Conservation (phyloP, 192 early-diverging fungal genomes). For the Coemansia sp. region DNA sequence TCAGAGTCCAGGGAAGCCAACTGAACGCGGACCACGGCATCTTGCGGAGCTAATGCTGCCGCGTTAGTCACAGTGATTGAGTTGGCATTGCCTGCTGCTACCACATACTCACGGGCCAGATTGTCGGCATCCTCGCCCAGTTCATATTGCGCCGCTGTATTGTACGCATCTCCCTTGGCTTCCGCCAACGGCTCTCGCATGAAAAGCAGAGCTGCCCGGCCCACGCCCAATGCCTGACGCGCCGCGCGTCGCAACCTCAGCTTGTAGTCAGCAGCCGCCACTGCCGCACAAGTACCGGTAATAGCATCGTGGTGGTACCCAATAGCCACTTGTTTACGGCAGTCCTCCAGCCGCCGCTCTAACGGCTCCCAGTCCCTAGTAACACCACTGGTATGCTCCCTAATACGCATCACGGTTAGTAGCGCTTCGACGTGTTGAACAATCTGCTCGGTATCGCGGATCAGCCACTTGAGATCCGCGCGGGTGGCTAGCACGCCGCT, state of each 20-base stretch:
- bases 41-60: slow-evolving; percentile 18
- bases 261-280: slow-evolving; percentile 32
- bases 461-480: slow-evolving; percentile 40
- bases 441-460: slow-evolving; percentile 40
- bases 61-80: slow-evolving; percentile 36
- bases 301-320: slow-evolving; percentile 56
- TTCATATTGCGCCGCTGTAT: neutral
- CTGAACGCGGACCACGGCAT: slow-evolving; percentile 36
- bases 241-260: slow-evolving; percentile 22
- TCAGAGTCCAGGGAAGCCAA: slow-evolving; percentile 15
- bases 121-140: neutral
- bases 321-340: slow-evolving; percentile 52
- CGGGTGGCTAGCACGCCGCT: slow-evolving; percentile 44
- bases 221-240: slow-evolving; percentile 21
- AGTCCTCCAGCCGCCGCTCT: slow-evolving; percentile 33
- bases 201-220: slow-evolving; percentile 4
- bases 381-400: neutral
- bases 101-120: slow-evolving; percentile 3
- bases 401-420: slow-evolving; percentile 21
- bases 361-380: slow-evolving; percentile 13
- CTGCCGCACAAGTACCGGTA: slow-evolving; percentile 43
- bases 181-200: neutral
- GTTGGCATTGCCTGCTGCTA: neutral
- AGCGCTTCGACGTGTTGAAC: slow-evolving; percentile 50
- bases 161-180: slow-evolving; percentile 11